A percentile compares a stretch with the other conserved stretches of the same genome.
phyloP scores from a whole-genome alignment of 345 rosid genomes.

The thale cress (Arabidopsis thaliana) region DNA sequence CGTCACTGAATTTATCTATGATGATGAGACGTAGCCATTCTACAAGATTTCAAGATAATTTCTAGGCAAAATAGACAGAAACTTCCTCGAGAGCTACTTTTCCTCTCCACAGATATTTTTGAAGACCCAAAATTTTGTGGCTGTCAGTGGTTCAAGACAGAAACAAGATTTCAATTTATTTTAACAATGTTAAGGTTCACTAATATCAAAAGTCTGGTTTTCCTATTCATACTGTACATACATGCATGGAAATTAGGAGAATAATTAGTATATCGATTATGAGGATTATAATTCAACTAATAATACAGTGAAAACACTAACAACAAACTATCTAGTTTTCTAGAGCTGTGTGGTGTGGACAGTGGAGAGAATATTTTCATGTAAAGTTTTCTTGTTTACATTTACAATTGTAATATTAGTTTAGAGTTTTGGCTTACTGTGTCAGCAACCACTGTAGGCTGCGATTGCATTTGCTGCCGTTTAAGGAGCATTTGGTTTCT shows the following conservation, averaged over 20 bases:
- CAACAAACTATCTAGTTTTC: not conserved
- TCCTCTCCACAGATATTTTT: no score
- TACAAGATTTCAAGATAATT: no score
- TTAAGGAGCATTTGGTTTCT: constrained; percentile 57
- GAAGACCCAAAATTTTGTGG: no score
- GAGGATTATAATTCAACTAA: not conserved
- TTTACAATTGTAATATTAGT: constrained; percentile 9
- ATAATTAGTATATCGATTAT: not conserved
- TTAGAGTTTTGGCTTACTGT: constrained; percentile 9
- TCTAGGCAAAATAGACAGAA: no score
- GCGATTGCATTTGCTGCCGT: constrained; percentile 37
- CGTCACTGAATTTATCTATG: no score
- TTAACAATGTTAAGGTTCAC: no score
- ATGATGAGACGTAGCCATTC: no score
- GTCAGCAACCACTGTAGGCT: constrained; percentile 2
- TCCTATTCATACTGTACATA: no score
- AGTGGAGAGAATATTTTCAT: not conserved
- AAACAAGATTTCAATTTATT: no score
- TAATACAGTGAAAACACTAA: not conserved
- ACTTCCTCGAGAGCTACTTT: no score
- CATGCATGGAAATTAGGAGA: not conserved
- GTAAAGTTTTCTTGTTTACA: not conserved
- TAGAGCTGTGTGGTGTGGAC: not conserved
- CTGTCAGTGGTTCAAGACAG: no score
- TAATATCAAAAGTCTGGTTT: no score